Evolutionary conservation across 1,284 basidiomycete genomes (phyloP).

Genomic region (Leucoagaricus sp.): DNA sequence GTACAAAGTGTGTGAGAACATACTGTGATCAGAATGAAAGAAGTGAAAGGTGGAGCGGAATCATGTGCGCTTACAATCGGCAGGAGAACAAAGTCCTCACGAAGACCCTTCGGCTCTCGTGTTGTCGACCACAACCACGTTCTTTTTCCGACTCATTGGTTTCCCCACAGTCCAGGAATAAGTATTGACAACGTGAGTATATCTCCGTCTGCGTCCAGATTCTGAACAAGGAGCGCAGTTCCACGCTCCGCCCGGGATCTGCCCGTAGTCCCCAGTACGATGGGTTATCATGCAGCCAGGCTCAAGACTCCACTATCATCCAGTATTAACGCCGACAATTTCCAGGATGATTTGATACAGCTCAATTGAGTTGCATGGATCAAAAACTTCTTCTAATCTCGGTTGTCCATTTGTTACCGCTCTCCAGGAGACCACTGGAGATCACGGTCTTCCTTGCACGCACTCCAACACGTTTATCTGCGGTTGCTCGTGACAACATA

Average conservation of each 20-base stretch:
- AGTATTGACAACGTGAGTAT: too few species aligned
- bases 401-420: neutral
- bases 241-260: too few species aligned
- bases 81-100: too few species aligned
- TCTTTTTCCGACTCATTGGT: too few species aligned
- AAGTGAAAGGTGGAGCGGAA: neutral
- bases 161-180: too few species aligned
- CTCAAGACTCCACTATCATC: neutral
- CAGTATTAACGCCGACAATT: neutral
- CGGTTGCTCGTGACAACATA: slow-evolving; percentile 2
- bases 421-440: neutral
- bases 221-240: too few species aligned
- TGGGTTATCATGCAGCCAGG: too few species aligned
- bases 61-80: neutral
- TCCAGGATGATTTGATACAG: neutral
- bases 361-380: neutral
- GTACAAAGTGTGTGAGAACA: neutral
- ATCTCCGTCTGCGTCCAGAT: too few species aligned
- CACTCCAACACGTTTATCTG: neutral
- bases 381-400: neutral
- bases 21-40: neutral
- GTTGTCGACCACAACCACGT: too few species aligned
- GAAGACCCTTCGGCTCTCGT: too few species aligned
- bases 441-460: neutral
- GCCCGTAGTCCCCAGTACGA: too few species aligned